Conservation (phyloP, 768 basidiomycete species). For the Termitomyces sp. region DNA sequence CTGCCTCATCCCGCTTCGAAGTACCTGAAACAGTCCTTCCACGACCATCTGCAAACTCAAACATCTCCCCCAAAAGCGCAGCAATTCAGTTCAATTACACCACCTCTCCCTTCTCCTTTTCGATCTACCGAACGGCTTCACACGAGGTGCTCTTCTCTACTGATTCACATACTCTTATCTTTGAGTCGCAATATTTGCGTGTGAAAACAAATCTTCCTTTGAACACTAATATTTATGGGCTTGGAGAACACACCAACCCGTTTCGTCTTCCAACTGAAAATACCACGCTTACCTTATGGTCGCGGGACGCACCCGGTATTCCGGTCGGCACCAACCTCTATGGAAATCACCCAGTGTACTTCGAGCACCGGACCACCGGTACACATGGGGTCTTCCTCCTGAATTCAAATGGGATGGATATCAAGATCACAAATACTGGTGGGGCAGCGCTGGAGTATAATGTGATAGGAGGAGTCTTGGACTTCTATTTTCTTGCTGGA, state of each 20-base stretch:
- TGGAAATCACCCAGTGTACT: slow-evolving; percentile 70
- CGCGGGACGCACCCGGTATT: slow-evolving; percentile 60
- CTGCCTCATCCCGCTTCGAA: slow-evolving; percentile 49
- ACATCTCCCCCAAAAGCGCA: slow-evolving; percentile 27
- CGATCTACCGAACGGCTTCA: slow-evolving; percentile 45
- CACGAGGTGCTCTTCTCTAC: slow-evolving; percentile 61
- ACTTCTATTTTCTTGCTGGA: slow-evolving; percentile 77
- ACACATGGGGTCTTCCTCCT: slow-evolving; percentile 71
- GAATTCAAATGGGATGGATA: slow-evolving; percentile 75
- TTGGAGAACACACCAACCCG: slow-evolving; percentile 67
- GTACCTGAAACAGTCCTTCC: slow-evolving; percentile 62
- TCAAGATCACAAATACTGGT: slow-evolving; percentile 51
- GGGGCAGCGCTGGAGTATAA: slow-evolving; percentile 65
- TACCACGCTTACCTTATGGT: slow-evolving; percentile 55
- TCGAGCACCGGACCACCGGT: slow-evolving; percentile 61
- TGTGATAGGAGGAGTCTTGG: slow-evolving; percentile 71
- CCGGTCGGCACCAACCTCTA: slow-evolving; percentile 62
- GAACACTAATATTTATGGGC: slow-evolving; percentile 70
- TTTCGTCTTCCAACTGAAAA: slow-evolving; percentile 55
- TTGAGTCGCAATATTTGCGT: slow-evolving; percentile 74
- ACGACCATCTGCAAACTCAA: slow-evolving; percentile 35
- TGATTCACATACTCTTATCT: slow-evolving; percentile 58
- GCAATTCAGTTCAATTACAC: slow-evolving; percentile 61
- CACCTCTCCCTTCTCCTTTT: slow-evolving; percentile 57
- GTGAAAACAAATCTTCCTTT: slow-evolving; percentile 59